phyloP scores from a whole-genome alignment of 371 early-diverging fungal species.

The Haplosporangium sp. region DNA sequence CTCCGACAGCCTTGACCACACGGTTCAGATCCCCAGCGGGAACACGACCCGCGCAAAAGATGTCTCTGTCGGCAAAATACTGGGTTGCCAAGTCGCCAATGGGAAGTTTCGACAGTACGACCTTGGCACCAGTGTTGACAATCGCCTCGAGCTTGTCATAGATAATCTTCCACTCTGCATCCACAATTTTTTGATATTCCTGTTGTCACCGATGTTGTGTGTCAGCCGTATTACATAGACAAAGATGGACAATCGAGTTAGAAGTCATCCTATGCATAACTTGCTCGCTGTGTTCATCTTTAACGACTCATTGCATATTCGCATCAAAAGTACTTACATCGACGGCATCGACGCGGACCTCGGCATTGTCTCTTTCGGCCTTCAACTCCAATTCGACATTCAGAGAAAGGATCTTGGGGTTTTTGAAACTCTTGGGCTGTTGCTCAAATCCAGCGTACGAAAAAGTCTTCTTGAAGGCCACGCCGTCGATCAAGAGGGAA shows the following conservation, averaged over 20 bases:
- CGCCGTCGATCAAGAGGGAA: conserved; percentile 96
- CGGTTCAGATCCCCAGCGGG: conserved; percentile 93
- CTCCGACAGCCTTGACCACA: conserved; percentile 97
- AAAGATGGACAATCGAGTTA: no score
- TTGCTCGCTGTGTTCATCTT: no score
- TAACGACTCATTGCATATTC: background rate
- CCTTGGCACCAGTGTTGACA: conserved; percentile 98
- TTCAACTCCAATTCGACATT: conserved; percentile 99
- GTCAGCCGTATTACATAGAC: background rate
- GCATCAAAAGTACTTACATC: conserved; percentile 57
- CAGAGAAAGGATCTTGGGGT: conserved; percentile 95
- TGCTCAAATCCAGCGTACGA: conserved; percentile 99
- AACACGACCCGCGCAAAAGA: conserved; percentile 99
- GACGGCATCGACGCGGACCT: conserved; percentile 97
- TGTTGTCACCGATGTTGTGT: conserved; percentile 28
- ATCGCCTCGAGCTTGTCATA: conserved; percentile 99
- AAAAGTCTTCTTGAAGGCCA: conserved; percentile 99
- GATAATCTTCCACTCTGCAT: conserved; percentile 99
- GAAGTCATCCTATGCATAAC: no score
- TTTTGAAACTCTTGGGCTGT: conserved; percentile 97
- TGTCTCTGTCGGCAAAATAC: conserved; percentile 99
- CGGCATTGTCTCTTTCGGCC: conserved; percentile 99
- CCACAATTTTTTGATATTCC: conserved; percentile 99
- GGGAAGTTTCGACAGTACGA: conserved; percentile 98
- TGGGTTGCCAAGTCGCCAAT: conserved; percentile 99